phyloP scores from a whole-genome alignment of 495 filamentous ascomycete species.

The Penicillium odoratum region DNA sequence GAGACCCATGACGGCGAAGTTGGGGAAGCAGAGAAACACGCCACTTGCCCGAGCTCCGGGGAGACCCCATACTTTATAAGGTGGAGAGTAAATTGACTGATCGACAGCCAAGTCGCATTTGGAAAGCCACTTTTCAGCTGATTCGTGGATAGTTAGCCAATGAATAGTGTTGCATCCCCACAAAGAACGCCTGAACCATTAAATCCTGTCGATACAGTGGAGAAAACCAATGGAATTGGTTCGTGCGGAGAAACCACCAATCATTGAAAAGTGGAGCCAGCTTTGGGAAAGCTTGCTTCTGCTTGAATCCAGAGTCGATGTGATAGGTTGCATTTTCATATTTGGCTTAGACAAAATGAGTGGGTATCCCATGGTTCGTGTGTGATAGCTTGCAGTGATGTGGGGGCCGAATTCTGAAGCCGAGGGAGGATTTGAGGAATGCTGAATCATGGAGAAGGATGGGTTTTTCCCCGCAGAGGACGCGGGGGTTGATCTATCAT shows the following conservation, averaged over 20 bases:
- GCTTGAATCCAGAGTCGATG: not conserved
- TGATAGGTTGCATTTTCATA: not conserved
- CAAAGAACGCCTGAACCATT: not conserved
- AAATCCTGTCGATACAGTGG: not conserved
- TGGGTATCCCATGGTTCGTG: too few relatives aligned
- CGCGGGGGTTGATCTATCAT: not conserved
- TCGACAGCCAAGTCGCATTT: constrained; percentile 3
- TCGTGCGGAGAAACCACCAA: constrained; percentile 8
- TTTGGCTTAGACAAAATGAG: too few relatives aligned
- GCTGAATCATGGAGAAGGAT: not conserved
- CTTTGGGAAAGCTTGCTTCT: constrained; percentile 8
- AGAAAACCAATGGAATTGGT: constrained; percentile 11
- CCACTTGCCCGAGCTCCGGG: not conserved
- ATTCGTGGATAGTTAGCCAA: not conserved
- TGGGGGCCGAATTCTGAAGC: too few relatives aligned
- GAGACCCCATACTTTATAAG: constrained; percentile 4
- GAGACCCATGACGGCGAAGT: constrained; percentile 28
- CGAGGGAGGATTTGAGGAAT: too few relatives aligned
- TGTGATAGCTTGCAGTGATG: too few relatives aligned
- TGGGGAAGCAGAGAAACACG: constrained; percentile 3
- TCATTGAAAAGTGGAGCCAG: constrained; percentile 10
- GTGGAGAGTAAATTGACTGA: not conserved
- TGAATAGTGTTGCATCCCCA: not conserved
- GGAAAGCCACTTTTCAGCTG: not conserved
- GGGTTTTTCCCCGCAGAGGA: not conserved